Conservation (phyloP, 352 stramenopile species). For the Globisporangium barbulae region DNA sequence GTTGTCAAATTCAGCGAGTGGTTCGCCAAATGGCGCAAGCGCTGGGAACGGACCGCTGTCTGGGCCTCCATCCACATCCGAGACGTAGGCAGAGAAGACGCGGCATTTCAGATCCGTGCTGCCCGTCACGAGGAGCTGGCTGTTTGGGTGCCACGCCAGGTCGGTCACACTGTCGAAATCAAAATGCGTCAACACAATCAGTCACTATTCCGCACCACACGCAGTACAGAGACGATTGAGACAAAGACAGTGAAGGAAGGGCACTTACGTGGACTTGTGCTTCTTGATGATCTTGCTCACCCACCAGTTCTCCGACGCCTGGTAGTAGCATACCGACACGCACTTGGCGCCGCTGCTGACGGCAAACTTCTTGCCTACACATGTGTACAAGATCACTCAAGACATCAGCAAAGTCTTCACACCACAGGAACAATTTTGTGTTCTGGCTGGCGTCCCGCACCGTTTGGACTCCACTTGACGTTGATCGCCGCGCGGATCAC, state of each 20-base stretch:
- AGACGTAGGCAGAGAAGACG: constrained; percentile 88
- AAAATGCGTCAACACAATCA: not conserved
- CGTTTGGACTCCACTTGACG: constrained; percentile 93
- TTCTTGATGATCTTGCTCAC: constrained; percentile 97
- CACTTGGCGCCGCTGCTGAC: constrained; percentile 92
- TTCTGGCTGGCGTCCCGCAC: constrained; percentile 21
- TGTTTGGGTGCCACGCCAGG: constrained; percentile 93
- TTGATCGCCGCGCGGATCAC: constrained; percentile 90
- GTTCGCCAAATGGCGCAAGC: constrained; percentile 77
- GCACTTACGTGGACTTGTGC: constrained; percentile 93
- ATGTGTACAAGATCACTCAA: constrained; percentile 7
- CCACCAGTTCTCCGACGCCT: constrained; percentile 93
- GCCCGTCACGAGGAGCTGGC: constrained; percentile 88
- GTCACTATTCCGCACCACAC: not conserved
- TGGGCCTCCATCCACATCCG: constrained; percentile 71
- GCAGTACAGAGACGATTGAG: not conserved
- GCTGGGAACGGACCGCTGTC: constrained; percentile 72
- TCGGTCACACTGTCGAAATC: constrained; percentile 60
- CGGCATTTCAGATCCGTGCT: constrained; percentile 93
- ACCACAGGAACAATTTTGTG: not conserved
- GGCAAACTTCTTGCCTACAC: constrained; percentile 89
- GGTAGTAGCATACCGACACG: constrained; percentile 93
- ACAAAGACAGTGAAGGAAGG: constrained; percentile 1
- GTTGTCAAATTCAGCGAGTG: constrained; percentile 84
- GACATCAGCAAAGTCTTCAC: not conserved